Evolutionary conservation across 108 stramenopile genomes (phyloP).

Genomic region (Licmophora abbreviata): DNA sequence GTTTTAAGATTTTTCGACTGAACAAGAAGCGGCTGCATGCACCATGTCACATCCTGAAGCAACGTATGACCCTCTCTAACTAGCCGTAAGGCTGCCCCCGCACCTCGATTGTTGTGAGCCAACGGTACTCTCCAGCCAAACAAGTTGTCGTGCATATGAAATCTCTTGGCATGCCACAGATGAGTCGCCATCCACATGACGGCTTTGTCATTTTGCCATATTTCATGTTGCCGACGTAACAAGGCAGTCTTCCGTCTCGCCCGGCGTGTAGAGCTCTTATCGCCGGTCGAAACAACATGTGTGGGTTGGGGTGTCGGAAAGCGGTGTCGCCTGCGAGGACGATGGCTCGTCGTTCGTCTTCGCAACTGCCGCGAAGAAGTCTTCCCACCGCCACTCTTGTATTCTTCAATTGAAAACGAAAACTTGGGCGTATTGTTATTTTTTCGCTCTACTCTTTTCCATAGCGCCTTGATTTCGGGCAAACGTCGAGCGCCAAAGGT

Average conservation of each 20-base stretch:
- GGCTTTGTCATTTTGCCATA: conserved; percentile 11
- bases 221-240: conserved; percentile 11
- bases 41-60: conserved; percentile 68
- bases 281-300: background rate
- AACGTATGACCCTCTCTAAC: conserved; percentile 10
- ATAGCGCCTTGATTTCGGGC: conserved; percentile 55
- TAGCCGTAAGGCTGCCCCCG: conserved; percentile 59
- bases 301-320: conserved; percentile 24
- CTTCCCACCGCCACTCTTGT: conserved; percentile 25
- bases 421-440: background rate
- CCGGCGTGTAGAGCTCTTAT: background rate
- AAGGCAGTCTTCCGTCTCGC: conserved; percentile 5
- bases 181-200: conserved; percentile 69
- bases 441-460: conserved; percentile 13
- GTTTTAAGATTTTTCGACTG: background rate
- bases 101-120: conserved; percentile 64
- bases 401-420: too few species aligned
- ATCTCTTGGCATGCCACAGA: conserved; percentile 80
- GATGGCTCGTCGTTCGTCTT: conserved; percentile 57
- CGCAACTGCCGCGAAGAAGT: conserved; percentile 69
- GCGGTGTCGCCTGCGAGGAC: conserved; percentile 41
- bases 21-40: conserved; percentile 6
- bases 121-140: conserved; percentile 67
- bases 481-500: conserved; percentile 61
- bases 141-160: conserved; percentile 54